Evolutionary conservation across 352 stramenopile species (phyloP).

Genomic region (Lagenidium sp.): DNA sequence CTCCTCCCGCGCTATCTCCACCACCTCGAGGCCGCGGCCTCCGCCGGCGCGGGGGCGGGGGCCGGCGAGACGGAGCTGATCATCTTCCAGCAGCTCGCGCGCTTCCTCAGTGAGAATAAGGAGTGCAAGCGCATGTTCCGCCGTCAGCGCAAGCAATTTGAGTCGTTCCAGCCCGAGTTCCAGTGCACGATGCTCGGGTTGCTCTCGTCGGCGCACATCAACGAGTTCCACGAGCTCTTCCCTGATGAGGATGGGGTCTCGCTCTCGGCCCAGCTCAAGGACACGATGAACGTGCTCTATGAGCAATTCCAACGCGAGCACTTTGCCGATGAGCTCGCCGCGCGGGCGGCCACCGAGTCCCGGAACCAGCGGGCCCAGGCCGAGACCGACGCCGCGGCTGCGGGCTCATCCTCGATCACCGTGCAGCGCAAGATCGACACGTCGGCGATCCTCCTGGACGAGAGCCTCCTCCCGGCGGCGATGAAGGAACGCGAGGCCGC

Average conservation of each 20-base stretch:
- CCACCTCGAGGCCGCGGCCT: conserved; percentile 1
- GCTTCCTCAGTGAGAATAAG: conserved; percentile 75
- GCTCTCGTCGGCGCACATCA: conserved; percentile 48
- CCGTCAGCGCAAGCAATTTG: conserved; percentile 53
- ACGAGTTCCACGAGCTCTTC: conserved; percentile 68
- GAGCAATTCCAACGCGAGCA: conserved; percentile 68
- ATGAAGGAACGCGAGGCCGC: conserved; percentile 25
- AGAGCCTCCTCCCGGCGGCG: conserved; percentile 39
- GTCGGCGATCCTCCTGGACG: conserved; percentile 45
- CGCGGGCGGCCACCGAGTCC: not conserved
- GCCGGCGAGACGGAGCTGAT: conserved; percentile 4
- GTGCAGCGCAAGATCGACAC: conserved; percentile 81
- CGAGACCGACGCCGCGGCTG: not conserved
- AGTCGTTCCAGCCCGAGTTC: conserved; percentile 49
- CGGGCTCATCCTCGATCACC: conserved; percentile 7
- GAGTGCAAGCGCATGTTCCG: conserved; percentile 78
- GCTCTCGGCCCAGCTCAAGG: conserved; percentile 57
- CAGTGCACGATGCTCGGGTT: conserved; percentile 68
- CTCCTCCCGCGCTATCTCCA: conserved; percentile 61
- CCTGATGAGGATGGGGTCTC: conserved; percentile 33
- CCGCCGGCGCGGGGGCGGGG: not conserved
- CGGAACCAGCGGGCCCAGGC: not conserved
- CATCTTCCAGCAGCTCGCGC: conserved; percentile 42
- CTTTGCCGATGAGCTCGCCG: conserved; percentile 21
- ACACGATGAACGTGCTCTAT: conserved; percentile 53